Evolutionary conservation across 1,139 yeast genomes (phyloP).

Genomic region (Candida frijolesensis): DNA sequence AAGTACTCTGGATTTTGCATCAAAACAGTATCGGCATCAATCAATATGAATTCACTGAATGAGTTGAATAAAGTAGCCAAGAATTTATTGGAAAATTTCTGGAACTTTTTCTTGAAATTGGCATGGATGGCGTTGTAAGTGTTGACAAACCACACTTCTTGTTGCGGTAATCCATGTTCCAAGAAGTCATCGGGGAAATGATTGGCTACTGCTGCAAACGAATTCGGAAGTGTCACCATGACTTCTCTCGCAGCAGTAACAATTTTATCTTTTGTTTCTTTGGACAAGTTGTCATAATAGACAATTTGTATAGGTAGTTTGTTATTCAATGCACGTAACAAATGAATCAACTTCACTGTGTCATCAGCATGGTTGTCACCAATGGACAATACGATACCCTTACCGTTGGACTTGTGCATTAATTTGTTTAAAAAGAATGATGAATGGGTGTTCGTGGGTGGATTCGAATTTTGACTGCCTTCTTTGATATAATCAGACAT

Average conservation of each 20-base stretch:
- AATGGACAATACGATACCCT: conserved; percentile 42
- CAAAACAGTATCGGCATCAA: conserved; percentile 56
- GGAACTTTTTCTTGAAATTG: conserved; percentile 30
- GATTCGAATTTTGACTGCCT: conserved; percentile 16
- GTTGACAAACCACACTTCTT: conserved; percentile 49
- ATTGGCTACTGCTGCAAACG: conserved; percentile 22
- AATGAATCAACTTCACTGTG: conserved; percentile 29
- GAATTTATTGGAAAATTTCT: conserved; percentile 51
- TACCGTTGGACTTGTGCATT: conserved; percentile 28
- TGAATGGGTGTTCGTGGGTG: conserved; percentile 6
- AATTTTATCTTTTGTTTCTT: conserved; percentile 25
- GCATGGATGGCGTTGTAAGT: conserved; percentile 32
- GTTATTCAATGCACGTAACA: conserved; percentile 33
- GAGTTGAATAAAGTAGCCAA: conserved; percentile 52
- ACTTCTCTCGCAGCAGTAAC: conserved; percentile 28
- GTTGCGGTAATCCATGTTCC: conserved; percentile 32
- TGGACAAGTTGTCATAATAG: conserved; percentile 25
- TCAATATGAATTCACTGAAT: conserved; percentile 48
- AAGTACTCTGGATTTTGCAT: conserved; percentile 39
- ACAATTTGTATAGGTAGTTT: conserved; percentile 42
- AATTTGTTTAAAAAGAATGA: conserved; percentile 28
- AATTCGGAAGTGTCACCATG: conserved; percentile 27
- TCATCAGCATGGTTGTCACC: conserved; percentile 32
- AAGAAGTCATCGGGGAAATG: conserved; percentile 28
- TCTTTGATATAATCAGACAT: conserved; percentile 26